Evolutionary conservation across 176 grass and related monocot genomes (phyloP).

Genomic region (Ampelocalamus luodianensis): DNA sequence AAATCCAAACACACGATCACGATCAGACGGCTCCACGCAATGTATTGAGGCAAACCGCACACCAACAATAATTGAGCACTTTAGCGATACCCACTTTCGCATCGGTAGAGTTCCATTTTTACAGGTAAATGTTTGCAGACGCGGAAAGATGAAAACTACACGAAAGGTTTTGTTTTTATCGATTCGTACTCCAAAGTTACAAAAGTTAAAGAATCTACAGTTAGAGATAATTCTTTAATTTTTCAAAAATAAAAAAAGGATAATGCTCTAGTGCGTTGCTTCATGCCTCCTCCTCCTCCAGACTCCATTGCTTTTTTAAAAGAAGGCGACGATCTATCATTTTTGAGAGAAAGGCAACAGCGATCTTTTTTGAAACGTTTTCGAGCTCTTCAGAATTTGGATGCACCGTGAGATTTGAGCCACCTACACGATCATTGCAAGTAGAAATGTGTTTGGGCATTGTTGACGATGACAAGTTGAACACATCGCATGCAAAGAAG

Average conservation of each 20-base stretch:
- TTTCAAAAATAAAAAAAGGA: not conserved
- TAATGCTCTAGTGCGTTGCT: conserved; percentile 3
- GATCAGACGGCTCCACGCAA: not conserved
- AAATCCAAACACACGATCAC: not conserved
- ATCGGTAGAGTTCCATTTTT: conserved; percentile 24
- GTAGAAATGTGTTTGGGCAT: conserved; percentile 29
- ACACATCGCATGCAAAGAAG: not conserved
- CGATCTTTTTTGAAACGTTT: conserved; percentile 16
- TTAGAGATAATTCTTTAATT: conserved; percentile 12
- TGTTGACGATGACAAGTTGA: conserved; percentile 29
- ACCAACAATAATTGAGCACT: conserved; percentile 43
- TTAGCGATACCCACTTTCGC: not conserved
- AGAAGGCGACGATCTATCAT: conserved; percentile 13
- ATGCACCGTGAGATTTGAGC: conserved; percentile 14
- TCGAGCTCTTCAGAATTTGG: conserved; percentile 13
- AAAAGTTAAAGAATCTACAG: not conserved
- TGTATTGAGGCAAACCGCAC: not conserved
- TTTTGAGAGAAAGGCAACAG: conserved; percentile 23
- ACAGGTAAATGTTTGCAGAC: conserved; percentile 9
- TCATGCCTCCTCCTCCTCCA: not conserved
- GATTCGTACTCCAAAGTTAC: not conserved
- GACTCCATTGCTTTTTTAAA: conserved; percentile 9
- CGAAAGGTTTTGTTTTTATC: not conserved
- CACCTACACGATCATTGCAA: not conserved
- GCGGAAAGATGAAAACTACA: conserved; percentile 35